These are phyloP conservation scores for Cocos nucifera DNA, from an alignment of 176 grass and related monocot species.

Conservation along the genomic window DNA sequence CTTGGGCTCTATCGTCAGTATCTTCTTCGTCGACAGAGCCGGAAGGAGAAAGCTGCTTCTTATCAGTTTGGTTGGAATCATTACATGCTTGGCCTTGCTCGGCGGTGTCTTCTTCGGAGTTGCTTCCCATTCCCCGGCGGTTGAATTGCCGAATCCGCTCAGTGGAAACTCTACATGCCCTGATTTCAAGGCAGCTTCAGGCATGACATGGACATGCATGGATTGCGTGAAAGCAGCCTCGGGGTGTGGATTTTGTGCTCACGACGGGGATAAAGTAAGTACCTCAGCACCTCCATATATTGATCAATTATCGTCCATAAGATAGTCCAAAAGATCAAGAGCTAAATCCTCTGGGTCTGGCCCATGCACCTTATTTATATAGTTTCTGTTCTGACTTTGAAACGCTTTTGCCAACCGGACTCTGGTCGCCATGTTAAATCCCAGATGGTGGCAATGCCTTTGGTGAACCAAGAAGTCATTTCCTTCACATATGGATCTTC, in stretches of 20 bases:
- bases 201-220: conserved; percentile 50
- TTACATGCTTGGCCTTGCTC: conserved; percentile 56
- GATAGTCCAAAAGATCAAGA: no score
- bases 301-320: no score
- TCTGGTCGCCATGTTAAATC: no score
- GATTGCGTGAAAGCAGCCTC: conserved; percentile 70
- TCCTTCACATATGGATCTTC: no score
- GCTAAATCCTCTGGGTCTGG: no score
- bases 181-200: conserved; percentile 23
- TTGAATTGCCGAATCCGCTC: conserved; percentile 12
- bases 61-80: conserved; percentile 71
- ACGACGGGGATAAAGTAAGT: conserved; percentile 52
- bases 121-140: conserved; percentile 42
- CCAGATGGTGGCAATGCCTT: no score
- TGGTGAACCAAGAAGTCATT: no score
- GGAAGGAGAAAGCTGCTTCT: conserved; percentile 74
- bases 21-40: conserved; percentile 80
- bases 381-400: no score
- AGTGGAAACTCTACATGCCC: conserved; percentile 41
- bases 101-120: conserved; percentile 54
- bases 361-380: no score
- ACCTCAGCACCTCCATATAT: no score
- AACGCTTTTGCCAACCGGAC: no score
- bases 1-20: conserved; percentile 72
- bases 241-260: conserved; percentile 72